Percentiles rank a stretch among this genome's conserved stretches.
Conservation (phyloP, 345 rosid species). For the Turritis glabra region DNA sequence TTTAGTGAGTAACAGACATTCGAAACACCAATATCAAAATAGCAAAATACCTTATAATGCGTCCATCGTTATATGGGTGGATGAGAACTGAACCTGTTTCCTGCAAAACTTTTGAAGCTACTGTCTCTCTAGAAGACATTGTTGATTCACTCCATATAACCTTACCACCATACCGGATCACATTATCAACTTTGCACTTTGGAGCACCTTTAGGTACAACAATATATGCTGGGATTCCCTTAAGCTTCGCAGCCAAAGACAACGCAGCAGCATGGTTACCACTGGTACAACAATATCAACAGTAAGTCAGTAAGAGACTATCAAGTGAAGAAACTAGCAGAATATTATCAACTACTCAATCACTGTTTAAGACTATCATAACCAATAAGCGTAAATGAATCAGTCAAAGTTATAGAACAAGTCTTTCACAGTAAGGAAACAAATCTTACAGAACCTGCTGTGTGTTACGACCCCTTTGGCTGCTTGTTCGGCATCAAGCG, state of each 20-base stretch:
- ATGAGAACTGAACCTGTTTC: conserved; percentile 85
- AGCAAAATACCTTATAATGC: conserved; percentile 66
- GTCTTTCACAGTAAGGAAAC: not conserved
- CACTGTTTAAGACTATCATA: not conserved
- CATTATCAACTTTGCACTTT: conserved; percentile 83
- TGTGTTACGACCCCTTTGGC: conserved; percentile 89
- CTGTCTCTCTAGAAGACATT: conserved; percentile 65
- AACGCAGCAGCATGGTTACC: conserved; percentile 98
- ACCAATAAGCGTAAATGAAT: not conserved
- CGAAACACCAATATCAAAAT: not conserved
- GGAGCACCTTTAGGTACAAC: conserved; percentile 91
- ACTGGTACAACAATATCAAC: conserved; percentile 37
- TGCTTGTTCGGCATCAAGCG: conserved; percentile 64
- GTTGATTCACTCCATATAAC: conserved; percentile 72
- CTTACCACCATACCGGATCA: conserved; percentile 77
- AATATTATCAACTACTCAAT: not conserved
- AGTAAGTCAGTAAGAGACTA: not conserved
- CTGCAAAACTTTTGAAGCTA: conserved; percentile 57
- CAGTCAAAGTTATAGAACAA: too few relatives aligned
- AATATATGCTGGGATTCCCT: conserved; percentile 70
- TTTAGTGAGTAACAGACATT: not conserved
- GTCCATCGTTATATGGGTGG: conserved; percentile 77
- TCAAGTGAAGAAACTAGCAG: not conserved
- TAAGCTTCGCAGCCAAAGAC: conserved; percentile 80
- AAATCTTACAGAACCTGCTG: conserved; percentile 64